phyloP scores from a whole-genome alignment of 805 yeast genomes.

The Candida tammaniensis region DNA sequence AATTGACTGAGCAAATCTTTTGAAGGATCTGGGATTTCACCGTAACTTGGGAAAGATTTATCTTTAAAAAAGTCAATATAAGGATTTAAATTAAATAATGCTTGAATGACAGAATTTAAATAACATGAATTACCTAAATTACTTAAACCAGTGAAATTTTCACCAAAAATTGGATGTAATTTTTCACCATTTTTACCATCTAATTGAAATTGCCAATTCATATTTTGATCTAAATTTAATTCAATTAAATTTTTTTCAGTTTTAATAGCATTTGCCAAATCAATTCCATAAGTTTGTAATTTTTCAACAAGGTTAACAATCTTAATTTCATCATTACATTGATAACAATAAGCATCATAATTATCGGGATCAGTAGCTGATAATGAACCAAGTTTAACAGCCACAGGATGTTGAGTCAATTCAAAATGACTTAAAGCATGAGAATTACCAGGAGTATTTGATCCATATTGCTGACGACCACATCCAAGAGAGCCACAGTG shows the following conservation, averaged over 20 bases:
- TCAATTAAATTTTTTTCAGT: constrained; percentile 89
- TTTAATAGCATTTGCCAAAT: constrained; percentile 51
- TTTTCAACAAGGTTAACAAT: constrained; percentile 56
- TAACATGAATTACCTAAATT: constrained; percentile 95
- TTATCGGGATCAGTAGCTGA: constrained; percentile 55
- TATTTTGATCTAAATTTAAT: constrained; percentile 86
- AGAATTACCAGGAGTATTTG: constrained; percentile 81
- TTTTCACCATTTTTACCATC: constrained; percentile 67
- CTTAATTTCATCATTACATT: constrained; percentile 83
- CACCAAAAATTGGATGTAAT: constrained; percentile 66
- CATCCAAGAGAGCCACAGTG: constrained; percentile 92
- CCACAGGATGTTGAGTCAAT: constrained; percentile 64
- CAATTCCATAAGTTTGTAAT: constrained; percentile 64
- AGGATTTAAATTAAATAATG: constrained; percentile 48
- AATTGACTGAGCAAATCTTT: constrained; percentile 72
- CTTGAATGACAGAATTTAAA: constrained; percentile 75
- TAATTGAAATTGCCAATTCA: constrained; percentile 90
- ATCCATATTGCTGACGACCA: constrained; percentile 93
- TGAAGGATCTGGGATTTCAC: constrained; percentile 46
- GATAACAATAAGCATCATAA: constrained; percentile 86
- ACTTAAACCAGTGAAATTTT: constrained; percentile 76
- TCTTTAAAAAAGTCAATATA: constrained; percentile 39
- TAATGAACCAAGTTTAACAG: constrained; percentile 87
- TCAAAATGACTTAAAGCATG: constrained; percentile 81
- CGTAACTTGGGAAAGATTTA: constrained; percentile 25